A percentile compares a stretch with the other conserved stretches of the same genome.
Evolutionary conservation across 1,284 basidiomycete genomes (phyloP).

Genomic region (Psilocybe mexicana): DNA sequence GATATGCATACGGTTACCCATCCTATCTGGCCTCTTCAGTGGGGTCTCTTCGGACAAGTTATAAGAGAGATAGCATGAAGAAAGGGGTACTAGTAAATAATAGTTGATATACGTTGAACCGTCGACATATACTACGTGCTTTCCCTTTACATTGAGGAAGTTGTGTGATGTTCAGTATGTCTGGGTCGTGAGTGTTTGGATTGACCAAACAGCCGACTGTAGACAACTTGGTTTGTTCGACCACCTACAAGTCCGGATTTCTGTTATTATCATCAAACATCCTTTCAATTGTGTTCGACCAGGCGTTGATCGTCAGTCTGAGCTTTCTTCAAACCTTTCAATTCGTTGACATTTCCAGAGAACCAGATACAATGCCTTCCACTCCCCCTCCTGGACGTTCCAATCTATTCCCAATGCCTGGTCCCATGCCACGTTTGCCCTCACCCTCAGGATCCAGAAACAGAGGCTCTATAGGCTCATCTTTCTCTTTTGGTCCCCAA

Average conservation of each 20-base stretch:
- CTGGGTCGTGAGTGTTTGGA: neutral
- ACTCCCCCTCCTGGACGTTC: slow-evolving; percentile 33
- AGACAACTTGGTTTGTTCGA: too few species aligned
- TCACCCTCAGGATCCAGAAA: slow-evolving; percentile 46
- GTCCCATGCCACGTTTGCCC: slow-evolving; percentile 37
- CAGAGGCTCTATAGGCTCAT: slow-evolving; percentile 71
- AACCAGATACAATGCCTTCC: slow-evolving; percentile 29
- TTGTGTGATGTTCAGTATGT: too few species aligned
- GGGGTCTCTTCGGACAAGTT: slow-evolving; percentile 8
- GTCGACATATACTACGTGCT: neutral
- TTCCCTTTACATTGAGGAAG: too few species aligned
- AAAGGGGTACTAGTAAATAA: slow-evolving; percentile 5
- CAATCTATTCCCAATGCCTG: slow-evolving; percentile 27
- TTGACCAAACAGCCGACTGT: too few species aligned
- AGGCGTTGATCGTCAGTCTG: too few species aligned
- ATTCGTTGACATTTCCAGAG: neutral
- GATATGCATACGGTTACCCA: slow-evolving; percentile 42
- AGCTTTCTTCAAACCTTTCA: neutral
- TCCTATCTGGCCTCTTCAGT: slow-evolving; percentile 22
- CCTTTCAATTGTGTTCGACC: too few species aligned
- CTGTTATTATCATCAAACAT: too few species aligned
- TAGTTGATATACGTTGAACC: neutral
- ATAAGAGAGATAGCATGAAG: slow-evolving; percentile 21
- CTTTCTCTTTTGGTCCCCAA: slow-evolving; percentile 81
- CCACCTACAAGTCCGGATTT: too few species aligned